A percentile compares a stretch with the other conserved stretches of the same genome.
phyloP scores from a whole-genome alignment of 106 monocot genomes.

The Posidonia australis region DNA sequence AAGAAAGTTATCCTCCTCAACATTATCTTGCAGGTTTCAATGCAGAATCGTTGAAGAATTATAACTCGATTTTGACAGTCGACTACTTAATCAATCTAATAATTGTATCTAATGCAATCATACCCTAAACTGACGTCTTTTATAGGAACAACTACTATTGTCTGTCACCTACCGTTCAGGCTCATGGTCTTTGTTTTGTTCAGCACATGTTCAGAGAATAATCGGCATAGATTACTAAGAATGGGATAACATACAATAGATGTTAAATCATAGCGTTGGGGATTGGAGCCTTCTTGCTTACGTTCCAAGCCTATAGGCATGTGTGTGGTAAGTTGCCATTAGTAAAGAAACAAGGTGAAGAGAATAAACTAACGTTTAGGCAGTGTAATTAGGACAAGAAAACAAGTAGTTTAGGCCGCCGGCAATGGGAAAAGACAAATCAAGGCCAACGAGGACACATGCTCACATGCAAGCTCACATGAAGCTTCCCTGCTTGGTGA shows the following conservation, averaged over 20 bases:
- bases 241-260: no score
- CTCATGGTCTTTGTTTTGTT: neutral
- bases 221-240: no score
- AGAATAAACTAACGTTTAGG: neutral
- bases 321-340: neutral
- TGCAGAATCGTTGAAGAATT: neutral
- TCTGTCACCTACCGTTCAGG: neutral
- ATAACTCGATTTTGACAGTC: no score
- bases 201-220: neutral
- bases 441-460: neutral
- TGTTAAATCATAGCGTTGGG: neutral
- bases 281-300: neutral
- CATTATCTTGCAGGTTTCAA: neutral
- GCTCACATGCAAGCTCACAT: conserved; percentile 11
- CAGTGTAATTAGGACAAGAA: neutral
- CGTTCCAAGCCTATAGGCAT: neutral
- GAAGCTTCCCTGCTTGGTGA: neutral
- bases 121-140: neutral
- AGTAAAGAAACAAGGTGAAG: neutral
- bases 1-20: no score
- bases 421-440: neutral
- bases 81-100: no score
- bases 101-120: neutral
- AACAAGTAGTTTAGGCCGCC: neutral
- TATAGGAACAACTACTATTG: neutral